phyloP scores from a whole-genome alignment of 305 asterid genomes.

The Striga hermonthica region DNA sequence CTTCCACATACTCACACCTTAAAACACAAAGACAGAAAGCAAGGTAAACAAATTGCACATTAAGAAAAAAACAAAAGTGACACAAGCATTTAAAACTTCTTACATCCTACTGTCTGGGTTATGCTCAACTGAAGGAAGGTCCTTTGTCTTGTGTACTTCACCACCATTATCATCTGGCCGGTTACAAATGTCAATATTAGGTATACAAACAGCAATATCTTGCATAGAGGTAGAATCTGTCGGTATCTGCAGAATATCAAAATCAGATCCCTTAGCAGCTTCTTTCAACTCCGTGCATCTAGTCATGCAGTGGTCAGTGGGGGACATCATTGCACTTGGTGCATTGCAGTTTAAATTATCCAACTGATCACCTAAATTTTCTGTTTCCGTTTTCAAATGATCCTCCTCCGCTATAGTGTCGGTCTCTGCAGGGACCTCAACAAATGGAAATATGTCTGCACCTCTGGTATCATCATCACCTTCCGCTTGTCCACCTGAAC shows the following conservation, averaged over 20 bases:
- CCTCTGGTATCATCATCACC: constrained; percentile 39
- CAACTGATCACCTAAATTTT: constrained; percentile 30
- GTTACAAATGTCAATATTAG: constrained; percentile 31
- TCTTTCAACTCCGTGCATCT: constrained; percentile 36
- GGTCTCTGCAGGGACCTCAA: constrained; percentile 34
- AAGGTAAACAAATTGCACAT: constrained; percentile 19
- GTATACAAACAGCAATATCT: constrained; percentile 37
- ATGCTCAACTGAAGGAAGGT: constrained; percentile 36
- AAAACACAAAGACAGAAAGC: constrained; percentile 28
- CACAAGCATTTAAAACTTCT: constrained; percentile 24
- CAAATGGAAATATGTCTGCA: constrained; percentile 30
- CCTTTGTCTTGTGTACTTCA: constrained; percentile 33
- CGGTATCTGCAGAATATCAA: constrained; percentile 35
- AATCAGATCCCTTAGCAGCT: constrained; percentile 40
- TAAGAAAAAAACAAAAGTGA: constrained; percentile 17
- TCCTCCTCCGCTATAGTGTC: constrained; percentile 28
- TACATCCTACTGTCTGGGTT: constrained; percentile 47
- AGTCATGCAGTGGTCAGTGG: constrained; percentile 38
- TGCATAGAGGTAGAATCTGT: constrained; percentile 37
- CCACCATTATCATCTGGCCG: constrained; percentile 37
- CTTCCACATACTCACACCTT: constrained; percentile 48
- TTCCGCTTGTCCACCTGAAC: constrained; percentile 13
- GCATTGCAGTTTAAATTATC: constrained; percentile 30
- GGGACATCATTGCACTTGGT: constrained; percentile 28
- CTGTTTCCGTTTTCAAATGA: constrained; percentile 36